These are phyloP conservation scores for Puccinia polysora DNA, from an alignment of 1,284 basidiomycete species.

Conservation along the genomic window DNA sequence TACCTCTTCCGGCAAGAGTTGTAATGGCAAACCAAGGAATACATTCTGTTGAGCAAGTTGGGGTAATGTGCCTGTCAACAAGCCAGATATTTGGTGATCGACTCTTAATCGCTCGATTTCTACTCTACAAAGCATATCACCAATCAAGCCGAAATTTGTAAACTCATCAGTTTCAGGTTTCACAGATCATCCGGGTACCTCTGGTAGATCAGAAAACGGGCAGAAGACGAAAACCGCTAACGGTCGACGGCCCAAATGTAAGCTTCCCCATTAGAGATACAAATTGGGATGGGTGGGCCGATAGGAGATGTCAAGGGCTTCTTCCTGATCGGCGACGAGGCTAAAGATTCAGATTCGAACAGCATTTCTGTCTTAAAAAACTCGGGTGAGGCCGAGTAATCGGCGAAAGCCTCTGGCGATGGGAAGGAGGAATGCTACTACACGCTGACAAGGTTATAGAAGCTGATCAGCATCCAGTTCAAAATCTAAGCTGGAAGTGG, in stretches of 20 bases:
- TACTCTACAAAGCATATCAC: constrained; percentile 52
- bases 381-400: no score
- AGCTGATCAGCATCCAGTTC: no score
- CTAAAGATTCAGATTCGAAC: neutral
- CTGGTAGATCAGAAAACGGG: constrained; percentile 22
- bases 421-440: no score
- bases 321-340: neutral
- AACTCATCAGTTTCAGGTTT: neutral
- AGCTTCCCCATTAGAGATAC: constrained; percentile 66
- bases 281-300: constrained; percentile 53
- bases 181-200: no score
- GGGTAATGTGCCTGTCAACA: constrained; percentile 83
- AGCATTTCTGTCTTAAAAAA: no score
- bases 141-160: neutral
- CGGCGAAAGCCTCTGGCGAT: no score
- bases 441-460: no score
- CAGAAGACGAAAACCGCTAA: constrained; percentile 51
- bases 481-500: no score
- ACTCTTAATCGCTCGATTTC: constrained; percentile 74
- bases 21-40: constrained; percentile 82
- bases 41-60: constrained; percentile 94
- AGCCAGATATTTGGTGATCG: constrained; percentile 74
- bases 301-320: constrained; percentile 13
- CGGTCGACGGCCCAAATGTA: constrained; percentile 75
- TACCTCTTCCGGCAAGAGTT: constrained; percentile 86